phyloP scores from a whole-genome alignment of 768 basidiomycete species.

The Suillus alpinus region DNA sequence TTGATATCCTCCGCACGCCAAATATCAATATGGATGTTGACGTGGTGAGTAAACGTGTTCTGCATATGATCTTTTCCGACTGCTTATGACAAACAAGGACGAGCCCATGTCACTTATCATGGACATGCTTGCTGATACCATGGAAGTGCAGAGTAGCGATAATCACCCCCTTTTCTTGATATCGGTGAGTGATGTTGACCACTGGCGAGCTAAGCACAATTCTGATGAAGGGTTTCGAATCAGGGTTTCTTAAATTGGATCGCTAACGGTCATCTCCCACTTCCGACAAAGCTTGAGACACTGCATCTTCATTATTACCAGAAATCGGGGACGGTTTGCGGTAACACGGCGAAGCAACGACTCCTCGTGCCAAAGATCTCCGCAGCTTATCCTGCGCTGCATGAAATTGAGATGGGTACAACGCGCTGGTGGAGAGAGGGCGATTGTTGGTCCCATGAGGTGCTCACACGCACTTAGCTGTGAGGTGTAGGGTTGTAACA shows the following conservation, averaged over 20 bases:
- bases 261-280: not conserved
- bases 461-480: not conserved
- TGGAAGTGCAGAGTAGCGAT: not conserved
- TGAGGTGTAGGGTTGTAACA: not conserved
- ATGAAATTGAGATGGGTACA: not conserved
- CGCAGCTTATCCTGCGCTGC: not conserved
- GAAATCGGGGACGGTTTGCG: not conserved
- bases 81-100: not conserved
- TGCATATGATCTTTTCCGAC: not conserved
- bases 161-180: not conserved
- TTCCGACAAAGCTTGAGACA: not conserved
- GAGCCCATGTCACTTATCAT: not conserved
- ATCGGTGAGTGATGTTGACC: not conserved
- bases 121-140: not conserved
- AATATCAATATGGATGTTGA: not conserved
- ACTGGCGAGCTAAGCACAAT: not conserved
- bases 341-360: not conserved
- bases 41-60: not conserved
- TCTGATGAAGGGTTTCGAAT: not conserved
- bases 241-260: not conserved
- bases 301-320: not conserved
- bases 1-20: slow-evolving; percentile 1
- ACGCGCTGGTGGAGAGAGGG: not conserved
- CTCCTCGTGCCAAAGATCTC: not conserved
- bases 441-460: not conserved